Evolutionary conservation across 2,329 filamentous ascomycete genomes (phyloP).

Genomic region (Aspergillus sp.): DNA sequence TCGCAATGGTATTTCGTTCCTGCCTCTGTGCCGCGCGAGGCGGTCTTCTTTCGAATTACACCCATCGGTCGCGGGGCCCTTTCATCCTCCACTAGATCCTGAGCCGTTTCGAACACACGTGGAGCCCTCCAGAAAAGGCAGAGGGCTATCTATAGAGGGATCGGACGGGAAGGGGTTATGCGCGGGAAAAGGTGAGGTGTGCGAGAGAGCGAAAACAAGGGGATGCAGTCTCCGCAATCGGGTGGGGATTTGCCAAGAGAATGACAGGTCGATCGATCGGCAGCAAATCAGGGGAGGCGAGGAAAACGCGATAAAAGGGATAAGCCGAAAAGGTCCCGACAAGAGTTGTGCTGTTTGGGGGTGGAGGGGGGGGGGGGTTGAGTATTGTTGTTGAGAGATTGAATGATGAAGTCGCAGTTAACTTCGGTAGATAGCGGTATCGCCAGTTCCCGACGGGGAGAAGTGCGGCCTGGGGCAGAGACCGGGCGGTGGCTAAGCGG

Average conservation of each 20-base stretch:
- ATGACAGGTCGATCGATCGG: slow-evolving; percentile 2
- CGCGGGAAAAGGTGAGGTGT: slow-evolving; percentile 5
- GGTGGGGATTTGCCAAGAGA: background rate
- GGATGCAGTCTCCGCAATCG: slow-evolving; percentile 6
- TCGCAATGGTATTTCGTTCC: slow-evolving; percentile 97
- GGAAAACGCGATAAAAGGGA: background rate
- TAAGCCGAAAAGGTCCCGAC: background rate
- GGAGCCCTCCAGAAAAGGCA: slow-evolving; percentile 28
- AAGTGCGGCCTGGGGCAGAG: background rate
- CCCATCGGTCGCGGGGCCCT: slow-evolving; percentile 63
- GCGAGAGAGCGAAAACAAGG: background rate
- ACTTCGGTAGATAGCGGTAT: slow-evolving; percentile 9
- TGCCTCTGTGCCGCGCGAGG: slow-evolving; percentile 78
- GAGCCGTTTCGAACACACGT: slow-evolving; percentile 31
- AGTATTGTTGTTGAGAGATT: background rate
- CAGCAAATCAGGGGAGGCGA: background rate
- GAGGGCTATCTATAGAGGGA: slow-evolving; percentile 23
- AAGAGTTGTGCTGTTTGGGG: no score
- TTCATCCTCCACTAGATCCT: slow-evolving; percentile 41
- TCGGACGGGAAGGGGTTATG: slow-evolving; percentile 2
- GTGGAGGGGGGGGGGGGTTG: background rate
- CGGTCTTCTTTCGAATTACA: slow-evolving; percentile 94
- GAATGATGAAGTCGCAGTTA: slow-evolving; percentile 7
- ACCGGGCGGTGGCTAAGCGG: slow-evolving; percentile 8
- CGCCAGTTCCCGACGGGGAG: slow-evolving; percentile 3